These are phyloP conservation scores for Amylostereum chailletii DNA, from an alignment of 1,284 basidiomycete genomes.

Conservation along the genomic window DNA sequence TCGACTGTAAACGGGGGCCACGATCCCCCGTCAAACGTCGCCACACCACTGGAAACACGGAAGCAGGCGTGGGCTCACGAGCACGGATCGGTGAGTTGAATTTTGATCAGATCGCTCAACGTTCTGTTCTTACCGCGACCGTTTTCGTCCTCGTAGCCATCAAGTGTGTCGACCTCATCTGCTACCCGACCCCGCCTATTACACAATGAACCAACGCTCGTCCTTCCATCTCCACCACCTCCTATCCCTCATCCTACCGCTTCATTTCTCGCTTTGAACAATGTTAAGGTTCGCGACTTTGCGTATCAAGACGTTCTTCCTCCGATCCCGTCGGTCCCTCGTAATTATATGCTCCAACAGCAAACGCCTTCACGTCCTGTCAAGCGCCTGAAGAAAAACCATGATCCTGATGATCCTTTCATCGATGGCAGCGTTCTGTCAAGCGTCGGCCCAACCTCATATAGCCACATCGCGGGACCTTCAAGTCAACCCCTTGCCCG, in stretches of 20 bases:
- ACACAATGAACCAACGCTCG: no score
- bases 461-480: background rate
- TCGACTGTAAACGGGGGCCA: no score
- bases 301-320: slow-evolving; percentile 58
- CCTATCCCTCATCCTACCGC: slow-evolving; percentile 2
- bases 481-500: slow-evolving; percentile 27
- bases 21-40: no score
- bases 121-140: no score
- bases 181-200: no score
- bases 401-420: slow-evolving; percentile 19
- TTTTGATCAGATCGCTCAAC: no score
- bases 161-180: no score
- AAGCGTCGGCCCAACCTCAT: background rate
- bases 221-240: background rate
- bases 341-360: slow-evolving; percentile 27
- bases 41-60: no score
- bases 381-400: slow-evolving; percentile 27
- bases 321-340: slow-evolving; percentile 40
- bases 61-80: no score
- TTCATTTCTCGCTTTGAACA: slow-evolving; percentile 28
- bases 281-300: slow-evolving; percentile 67
- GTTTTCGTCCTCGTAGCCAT: no score
- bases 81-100: no score
- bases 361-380: slow-evolving; percentile 30
- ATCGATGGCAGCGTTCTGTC: slow-evolving; percentile 3